Conservation (phyloP, 352 stramenopile species). For the Discostella stelligera region DNA sequence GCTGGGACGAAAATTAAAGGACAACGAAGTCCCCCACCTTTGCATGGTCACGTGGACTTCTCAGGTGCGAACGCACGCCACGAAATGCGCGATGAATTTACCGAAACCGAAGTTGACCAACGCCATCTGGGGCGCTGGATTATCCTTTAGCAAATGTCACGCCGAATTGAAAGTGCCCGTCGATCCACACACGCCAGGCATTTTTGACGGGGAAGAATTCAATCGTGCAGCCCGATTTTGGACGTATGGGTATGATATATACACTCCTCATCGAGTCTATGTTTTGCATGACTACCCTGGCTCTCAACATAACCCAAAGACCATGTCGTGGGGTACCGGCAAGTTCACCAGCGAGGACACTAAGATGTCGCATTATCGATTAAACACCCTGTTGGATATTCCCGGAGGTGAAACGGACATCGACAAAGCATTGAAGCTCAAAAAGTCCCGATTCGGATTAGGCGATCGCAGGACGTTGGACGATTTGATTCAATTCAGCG, state of each 20-base stretch:
- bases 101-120: slow-evolving; percentile 84
- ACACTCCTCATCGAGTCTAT: slow-evolving; percentile 80
- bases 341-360: slow-evolving; percentile 17
- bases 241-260: slow-evolving; percentile 88
- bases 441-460: slow-evolving; percentile 73
- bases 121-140: slow-evolving; percentile 84
- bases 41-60: slow-evolving; percentile 80
- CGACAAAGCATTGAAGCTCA: slow-evolving; percentile 28
- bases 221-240: slow-evolving; percentile 80
- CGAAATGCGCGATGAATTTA: slow-evolving; percentile 68
- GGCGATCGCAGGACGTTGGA: slow-evolving; percentile 79
- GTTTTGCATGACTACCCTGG: slow-evolving; percentile 85
- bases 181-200: slow-evolving; percentile 82
- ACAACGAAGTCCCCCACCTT: slow-evolving; percentile 82
- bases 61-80: slow-evolving; percentile 70
- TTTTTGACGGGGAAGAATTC: slow-evolving; percentile 89
- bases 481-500: slow-evolving; percentile 83
- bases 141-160: slow-evolving; percentile 86
- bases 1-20: slow-evolving; percentile 63
- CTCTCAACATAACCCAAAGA: slow-evolving; percentile 69
- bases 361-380: slow-evolving; percentile 30
- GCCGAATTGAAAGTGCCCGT: slow-evolving; percentile 85
- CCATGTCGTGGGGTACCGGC: slow-evolving; percentile 58
- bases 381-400: slow-evolving; percentile 44
- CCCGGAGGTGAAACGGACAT: slow-evolving; percentile 39